Evolutionary conservation across 305 asterid species (phyloP), one percentile per base, ranked within the genome.

Genomic region (Stenogyne calaminthoides): DNA sequence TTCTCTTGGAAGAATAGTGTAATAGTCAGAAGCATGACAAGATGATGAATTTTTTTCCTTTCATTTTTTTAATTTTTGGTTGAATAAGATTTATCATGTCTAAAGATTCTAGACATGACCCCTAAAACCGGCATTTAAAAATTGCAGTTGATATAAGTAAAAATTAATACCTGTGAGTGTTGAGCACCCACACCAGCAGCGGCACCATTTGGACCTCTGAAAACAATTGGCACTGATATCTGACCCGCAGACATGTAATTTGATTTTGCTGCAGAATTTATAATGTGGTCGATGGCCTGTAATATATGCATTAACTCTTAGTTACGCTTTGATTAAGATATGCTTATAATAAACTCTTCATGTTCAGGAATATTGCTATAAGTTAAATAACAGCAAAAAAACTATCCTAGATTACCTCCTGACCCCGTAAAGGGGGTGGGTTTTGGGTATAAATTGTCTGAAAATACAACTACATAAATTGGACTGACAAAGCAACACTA

Each of bases 101-200:
- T 19, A 22, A 47, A 20, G 18, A 37, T 25, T 25, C 29, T 25
- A 16, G 12, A 16, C 56, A 27, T 15, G 10, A 10, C 25, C 29
- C 67, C 67, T 16, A 71, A n/a, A 52, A 42, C 49, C 46, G 40
- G 18, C 25, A 52, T 11, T 16, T 52, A 16, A 70, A 70, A 82
- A 27, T 70, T 2, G 9, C 52, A 46, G 47, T 12, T 16, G 27
- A 51, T 12, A 27, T 25, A 3, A 62, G 54, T 68, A 46, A 61
- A 71, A 62, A 71, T 67, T 55, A 58, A 66, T 85, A 94, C 97
- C 89, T 94, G 97, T 34, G 99, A 94, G 80, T 94, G 99, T 79
- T 94, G 97, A 60, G 99, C 98, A 69, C 95, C 97, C 49, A 94
- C 99, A 52, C 97, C 97, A 78, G 97, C 91, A 71, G 98, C 98